Evolutionary conservation across 208 protist genomes (phyloP), one percentile per base, ranked within the genome.

Genomic region (Acanthamoeba culbertsoni): DNA sequence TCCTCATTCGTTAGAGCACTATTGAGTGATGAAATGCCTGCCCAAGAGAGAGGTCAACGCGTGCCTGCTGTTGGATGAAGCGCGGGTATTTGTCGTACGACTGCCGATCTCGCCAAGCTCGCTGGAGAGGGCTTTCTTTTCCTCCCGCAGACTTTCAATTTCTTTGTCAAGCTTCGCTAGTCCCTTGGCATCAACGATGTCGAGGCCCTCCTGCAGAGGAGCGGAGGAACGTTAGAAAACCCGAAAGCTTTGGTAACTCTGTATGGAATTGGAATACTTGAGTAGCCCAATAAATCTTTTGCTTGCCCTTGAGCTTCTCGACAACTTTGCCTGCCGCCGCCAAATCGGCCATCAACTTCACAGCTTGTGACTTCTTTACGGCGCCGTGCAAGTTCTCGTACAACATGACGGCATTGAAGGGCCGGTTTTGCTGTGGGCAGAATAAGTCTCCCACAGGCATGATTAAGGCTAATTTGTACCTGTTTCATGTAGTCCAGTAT

Each of bases 281-380:
- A 18, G 46, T 31, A 23, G 82, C 53, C 82, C 82, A 90, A 40
- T 90, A 90, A 53, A 90, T 90, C 82, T 90, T 90, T 65, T 90
- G 82, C 51, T 90, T 90, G 82, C 82, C 82, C 55, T 90, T 90
- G n/a, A 68, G 53, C 53, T 90, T 90, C 20, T 90, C 82, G 16
- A 90, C 82, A 7, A 90, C 35, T 23, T 90, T 68, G 53, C 82
- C 82, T 5, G 82, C 46, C 10, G 18, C 82, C 5, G 55, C 82
- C 51, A 90, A 53, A 18, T 90, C 82, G 31, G 82, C 55, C 82
- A 90, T 59, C 16, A 90, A 37, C 55, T 90, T 90, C 20, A 68
- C 53, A 0, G 82, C 82, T 46, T 90, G 82, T 8, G 82, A 33
- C 82, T 90, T 90, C 82, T 90, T 90, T 14, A 90, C 82, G 0